Percentiles rank a stretch among this genome's conserved stretches.
These are phyloP conservation scores for Pholiota conissans DNA, from an alignment of 768 basidiomycete genomes.

Conservation along the genomic window DNA sequence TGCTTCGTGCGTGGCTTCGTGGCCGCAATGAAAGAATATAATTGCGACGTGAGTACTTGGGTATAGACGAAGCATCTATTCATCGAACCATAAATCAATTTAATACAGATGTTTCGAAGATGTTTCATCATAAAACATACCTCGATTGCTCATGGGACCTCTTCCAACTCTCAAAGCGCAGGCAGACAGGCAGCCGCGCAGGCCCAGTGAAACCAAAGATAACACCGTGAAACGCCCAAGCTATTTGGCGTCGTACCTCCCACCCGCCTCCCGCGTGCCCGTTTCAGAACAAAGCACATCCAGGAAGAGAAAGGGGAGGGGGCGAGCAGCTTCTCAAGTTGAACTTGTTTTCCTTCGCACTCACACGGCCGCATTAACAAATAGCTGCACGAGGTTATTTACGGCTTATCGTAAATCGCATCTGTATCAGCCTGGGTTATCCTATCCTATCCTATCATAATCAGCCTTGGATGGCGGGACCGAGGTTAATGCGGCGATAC, in stretches of 20 bases:
- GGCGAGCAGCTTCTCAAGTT: neutral
- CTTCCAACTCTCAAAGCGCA: neutral
- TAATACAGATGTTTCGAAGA: too few species aligned
- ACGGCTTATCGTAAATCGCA: neutral
- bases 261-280: neutral
- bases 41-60: too few species aligned
- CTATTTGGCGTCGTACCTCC: neutral
- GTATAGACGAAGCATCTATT: too few species aligned
- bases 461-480: neutral
- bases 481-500: neutral
- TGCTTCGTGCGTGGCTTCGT: neutral
- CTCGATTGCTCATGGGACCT: too few species aligned
- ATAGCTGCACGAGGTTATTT: too few species aligned
- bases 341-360: too few species aligned
- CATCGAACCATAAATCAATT: too few species aligned
- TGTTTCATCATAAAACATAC: too few species aligned
- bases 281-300: neutral
- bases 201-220: neutral
- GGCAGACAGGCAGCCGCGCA: neutral
- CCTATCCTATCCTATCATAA: neutral
- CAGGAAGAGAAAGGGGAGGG: too few species aligned
- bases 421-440: too few species aligned
- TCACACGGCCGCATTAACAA: too few species aligned
- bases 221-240: neutral
- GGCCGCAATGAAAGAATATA: too few species aligned